These are phyloP conservation scores for Penicillium paradoxum DNA, from an alignment of 495 filamentous ascomycete genomes.

Conservation along the genomic window DNA sequence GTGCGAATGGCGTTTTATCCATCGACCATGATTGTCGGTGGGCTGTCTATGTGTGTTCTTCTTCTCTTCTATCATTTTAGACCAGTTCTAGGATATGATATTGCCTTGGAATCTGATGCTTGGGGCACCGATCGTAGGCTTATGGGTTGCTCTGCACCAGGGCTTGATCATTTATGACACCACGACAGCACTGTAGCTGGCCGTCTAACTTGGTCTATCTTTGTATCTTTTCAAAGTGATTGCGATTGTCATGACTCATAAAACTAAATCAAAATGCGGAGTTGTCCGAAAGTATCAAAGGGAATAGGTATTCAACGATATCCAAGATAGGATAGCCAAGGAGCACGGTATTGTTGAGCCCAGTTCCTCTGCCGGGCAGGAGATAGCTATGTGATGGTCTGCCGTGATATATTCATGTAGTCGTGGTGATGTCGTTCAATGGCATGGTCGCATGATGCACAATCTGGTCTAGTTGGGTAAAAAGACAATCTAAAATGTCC, in stretches of 20 bases:
- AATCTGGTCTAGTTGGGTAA: not conserved
- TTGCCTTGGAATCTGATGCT: conserved; percentile 15
- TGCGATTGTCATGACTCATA: not conserved
- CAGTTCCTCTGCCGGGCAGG: not conserved
- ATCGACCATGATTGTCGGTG: conserved; percentile 35
- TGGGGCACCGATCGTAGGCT: not conserved
- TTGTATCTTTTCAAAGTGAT: not conserved
- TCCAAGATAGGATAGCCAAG: not conserved
- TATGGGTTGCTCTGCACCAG: no score
- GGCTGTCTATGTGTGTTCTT: conserved; percentile 25
- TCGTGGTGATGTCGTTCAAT: not conserved
- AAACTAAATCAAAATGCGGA: not conserved
- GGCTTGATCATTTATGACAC: not conserved
- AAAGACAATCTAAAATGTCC: not conserved
- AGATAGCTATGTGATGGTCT: not conserved
- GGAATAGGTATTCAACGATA: not conserved
- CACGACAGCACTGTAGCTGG: not conserved
- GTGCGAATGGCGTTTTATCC: conserved; percentile 48
- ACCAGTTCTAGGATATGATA: conserved; percentile 24
- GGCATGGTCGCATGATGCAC: not conserved
- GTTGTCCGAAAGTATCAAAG: no score
- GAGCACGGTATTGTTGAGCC: not conserved
- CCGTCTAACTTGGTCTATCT: not conserved
- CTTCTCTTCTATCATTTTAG: conserved; percentile 21
- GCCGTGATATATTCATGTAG: not conserved